A percentile compares a stretch with the other conserved stretches of the same genome.
Evolutionary conservation across 176 grass and related monocot species (phyloP).

Genomic region (Phragmites australis): DNA sequence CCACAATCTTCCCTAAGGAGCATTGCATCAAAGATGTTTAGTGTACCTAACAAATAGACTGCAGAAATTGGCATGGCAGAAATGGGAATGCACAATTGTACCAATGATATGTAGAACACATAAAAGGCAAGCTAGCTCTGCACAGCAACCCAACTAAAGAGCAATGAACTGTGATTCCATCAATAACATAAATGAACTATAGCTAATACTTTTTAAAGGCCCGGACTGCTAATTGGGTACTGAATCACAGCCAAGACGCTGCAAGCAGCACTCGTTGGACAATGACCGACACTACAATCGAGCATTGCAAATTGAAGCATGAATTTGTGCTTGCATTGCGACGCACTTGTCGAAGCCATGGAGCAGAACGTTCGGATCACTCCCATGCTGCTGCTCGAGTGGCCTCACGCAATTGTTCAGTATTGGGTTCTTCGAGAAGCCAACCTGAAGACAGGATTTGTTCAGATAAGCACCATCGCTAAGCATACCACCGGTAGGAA

Average conservation of each 20-base stretch:
- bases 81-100: no score
- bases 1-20: no score
- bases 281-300: background rate
- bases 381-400: conserved; percentile 46
- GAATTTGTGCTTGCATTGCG: background rate
- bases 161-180: no score
- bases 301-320: background rate
- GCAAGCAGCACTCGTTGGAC: background rate
- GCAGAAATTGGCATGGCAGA: no score
- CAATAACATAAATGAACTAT: no score
- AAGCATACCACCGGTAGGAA: background rate
- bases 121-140: no score
- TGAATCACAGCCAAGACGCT: background rate
- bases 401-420: conserved; percentile 93
- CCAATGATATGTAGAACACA: no score
- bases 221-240: background rate
- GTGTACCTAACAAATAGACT: no score
- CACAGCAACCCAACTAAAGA: no score
- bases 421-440: conserved; percentile 58
- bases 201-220: conserved; percentile 41
- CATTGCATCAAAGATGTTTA: no score
- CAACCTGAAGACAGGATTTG: conserved; percentile 48
- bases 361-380: conserved; percentile 76
- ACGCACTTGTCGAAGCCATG: conserved; percentile 91
- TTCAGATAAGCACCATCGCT: background rate